phyloP scores from a whole-genome alignment of 345 rosid genomes.

The Brassica nigra region DNA sequence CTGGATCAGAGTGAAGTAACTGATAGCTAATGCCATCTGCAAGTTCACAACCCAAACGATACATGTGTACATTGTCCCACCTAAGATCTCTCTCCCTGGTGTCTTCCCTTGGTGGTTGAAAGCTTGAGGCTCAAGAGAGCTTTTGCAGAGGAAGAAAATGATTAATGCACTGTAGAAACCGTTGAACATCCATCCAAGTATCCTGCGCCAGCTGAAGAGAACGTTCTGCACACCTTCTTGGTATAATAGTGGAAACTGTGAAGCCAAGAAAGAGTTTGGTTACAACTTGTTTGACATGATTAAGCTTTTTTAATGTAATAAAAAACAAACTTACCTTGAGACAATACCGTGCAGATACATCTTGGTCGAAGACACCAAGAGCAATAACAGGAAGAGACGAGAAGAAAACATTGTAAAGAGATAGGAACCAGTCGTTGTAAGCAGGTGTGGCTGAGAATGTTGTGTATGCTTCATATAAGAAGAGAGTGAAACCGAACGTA shows the following conservation, averaged over 20 bases:
- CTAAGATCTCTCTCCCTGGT: slow-evolving; percentile 65
- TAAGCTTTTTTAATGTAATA: neutral
- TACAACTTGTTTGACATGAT: slow-evolving; percentile 30
- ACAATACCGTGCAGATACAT: slow-evolving; percentile 69
- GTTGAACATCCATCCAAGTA: slow-evolving; percentile 78
- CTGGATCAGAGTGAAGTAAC: slow-evolving; percentile 80
- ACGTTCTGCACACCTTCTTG: slow-evolving; percentile 89
- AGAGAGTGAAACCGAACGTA: slow-evolving; percentile 70
- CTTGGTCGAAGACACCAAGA: slow-evolving; percentile 90
- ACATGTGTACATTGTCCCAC: slow-evolving; percentile 79
- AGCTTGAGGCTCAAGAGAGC: slow-evolving; percentile 66
- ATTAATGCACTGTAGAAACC: slow-evolving; percentile 63
- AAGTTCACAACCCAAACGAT: slow-evolving; percentile 85
- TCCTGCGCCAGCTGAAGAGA: slow-evolving; percentile 83
- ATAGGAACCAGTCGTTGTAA: slow-evolving; percentile 82
- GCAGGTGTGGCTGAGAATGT: slow-evolving; percentile 81
- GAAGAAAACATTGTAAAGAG: slow-evolving; percentile 78
- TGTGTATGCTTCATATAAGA: slow-evolving; percentile 68
- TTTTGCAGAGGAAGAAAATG: slow-evolving; percentile 68
- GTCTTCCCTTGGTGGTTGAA: slow-evolving; percentile 66
- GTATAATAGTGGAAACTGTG: slow-evolving; percentile 82
- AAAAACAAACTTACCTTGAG: slow-evolving; percentile 54
- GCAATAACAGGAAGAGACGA: slow-evolving; percentile 77
- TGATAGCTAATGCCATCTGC: slow-evolving; percentile 73
- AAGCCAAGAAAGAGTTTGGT: neutral